These are phyloP conservation scores for Aspergillus biplanus DNA, from an alignment of 495 filamentous ascomycete species.

Conservation along the genomic window DNA sequence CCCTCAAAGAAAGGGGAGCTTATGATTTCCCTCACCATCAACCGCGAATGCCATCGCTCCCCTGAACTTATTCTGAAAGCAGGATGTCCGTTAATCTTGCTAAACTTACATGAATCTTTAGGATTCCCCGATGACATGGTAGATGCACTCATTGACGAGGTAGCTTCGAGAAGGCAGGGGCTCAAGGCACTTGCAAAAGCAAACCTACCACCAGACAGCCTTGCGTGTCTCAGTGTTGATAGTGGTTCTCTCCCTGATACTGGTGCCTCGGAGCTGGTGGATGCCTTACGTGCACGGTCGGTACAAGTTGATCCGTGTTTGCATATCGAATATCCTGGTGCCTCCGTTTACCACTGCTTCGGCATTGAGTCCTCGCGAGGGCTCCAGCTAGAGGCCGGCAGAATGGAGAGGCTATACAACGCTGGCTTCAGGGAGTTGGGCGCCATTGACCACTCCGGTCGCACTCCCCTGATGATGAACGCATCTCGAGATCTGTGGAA, in stretches of 20 bases:
- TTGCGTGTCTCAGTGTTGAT: not conserved
- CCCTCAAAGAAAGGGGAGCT: no score
- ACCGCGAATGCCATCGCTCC: not conserved
- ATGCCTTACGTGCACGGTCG: not conserved
- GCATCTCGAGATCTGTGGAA: not conserved
- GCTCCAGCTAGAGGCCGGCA: not conserved
- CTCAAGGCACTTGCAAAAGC: constrained; percentile 1
- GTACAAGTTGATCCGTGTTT: not conserved
- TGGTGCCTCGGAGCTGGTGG: not conserved
- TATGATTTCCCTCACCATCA: not conserved
- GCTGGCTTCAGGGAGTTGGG: constrained; percentile 11
- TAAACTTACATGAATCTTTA: not conserved
- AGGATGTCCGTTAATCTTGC: not conserved
- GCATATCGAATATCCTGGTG: not conserved
- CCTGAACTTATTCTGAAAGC: not conserved
- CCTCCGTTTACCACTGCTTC: constrained; percentile 1
- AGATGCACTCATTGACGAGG: not conserved
- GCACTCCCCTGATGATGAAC: not conserved
- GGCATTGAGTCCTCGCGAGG: no score
- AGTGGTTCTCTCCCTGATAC: not conserved
- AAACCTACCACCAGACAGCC: not conserved
- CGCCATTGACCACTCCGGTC: not conserved
- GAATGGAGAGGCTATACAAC: not conserved
- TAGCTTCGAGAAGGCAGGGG: constrained; percentile 1
- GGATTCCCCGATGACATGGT: not conserved